Evolutionary conservation across 768 basidiomycete genomes (phyloP).

Genomic region (Daedaleopsis nitida): DNA sequence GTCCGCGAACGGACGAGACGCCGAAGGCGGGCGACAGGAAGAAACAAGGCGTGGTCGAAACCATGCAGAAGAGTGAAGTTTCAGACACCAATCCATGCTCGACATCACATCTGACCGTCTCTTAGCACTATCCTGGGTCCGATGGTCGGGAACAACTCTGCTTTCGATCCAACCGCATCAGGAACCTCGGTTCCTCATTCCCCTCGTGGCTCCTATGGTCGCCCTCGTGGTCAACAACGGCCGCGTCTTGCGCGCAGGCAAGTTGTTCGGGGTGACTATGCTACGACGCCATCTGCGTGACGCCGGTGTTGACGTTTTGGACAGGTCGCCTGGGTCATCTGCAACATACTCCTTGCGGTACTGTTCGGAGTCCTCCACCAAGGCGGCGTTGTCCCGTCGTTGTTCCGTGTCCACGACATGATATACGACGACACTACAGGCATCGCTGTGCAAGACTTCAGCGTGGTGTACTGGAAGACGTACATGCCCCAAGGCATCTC

Average conservation of each 20-base stretch:
- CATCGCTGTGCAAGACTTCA: not conserved
- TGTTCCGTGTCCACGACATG: constrained; percentile 35
- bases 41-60: constrained; percentile 6
- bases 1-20: not conserved
- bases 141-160: constrained; percentile 31
- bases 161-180: constrained; percentile 42
- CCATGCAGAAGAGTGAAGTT: constrained; percentile 9
- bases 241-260: constrained; percentile 28
- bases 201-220: constrained; percentile 37
- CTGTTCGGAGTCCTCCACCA: constrained; percentile 43
- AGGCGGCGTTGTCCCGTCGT: constrained; percentile 44
- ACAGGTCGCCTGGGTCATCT: constrained; percentile 32
- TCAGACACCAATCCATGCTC: not conserved
- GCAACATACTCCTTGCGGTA: constrained; percentile 32
- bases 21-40: not conserved
- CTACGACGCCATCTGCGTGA: not conserved
- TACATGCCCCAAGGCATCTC: constrained; percentile 43
- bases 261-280: constrained; percentile 35
- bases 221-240: constrained; percentile 31
- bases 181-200: constrained; percentile 41
- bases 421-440: not conserved
- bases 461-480: constrained; percentile 41
- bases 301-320: too few species aligned
- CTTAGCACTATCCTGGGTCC: constrained; percentile 33
- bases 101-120: not conserved